Evolutionary conservation across 208 protist species (phyloP), one percentile per base, ranked within the genome.

Genomic region (Leptomonas pyrrhocoris): DNA sequence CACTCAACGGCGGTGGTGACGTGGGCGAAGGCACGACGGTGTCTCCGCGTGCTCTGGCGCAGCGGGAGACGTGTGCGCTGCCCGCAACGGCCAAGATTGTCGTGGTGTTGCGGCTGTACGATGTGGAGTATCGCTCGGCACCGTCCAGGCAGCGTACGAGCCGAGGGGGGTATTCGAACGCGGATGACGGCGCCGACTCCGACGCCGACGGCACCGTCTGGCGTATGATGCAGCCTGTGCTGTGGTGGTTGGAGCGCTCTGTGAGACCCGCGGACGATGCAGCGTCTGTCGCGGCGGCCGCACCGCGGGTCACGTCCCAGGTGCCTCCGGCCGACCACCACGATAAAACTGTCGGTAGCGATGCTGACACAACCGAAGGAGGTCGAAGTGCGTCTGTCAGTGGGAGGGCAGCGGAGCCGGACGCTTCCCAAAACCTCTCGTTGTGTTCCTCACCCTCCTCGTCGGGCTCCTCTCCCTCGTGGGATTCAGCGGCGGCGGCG

Each of bases 101-200:
- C 7, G 62, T 68, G 62, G 36, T 68, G 34, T 28, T 68, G 25
- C 62, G 49, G 15, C 5, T 56, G 18, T 58, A 49, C 62, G 62
- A 56, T 50, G 6, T 13, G 31, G 43, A 49, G 0, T 3, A 31
- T 2, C 19, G 0, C 4, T 2, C 2, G 7, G 31, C 54, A 45
- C 21, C 7, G n/a, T 23, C 23, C 13, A 11, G 7, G n/a, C 23
- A 5, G 15, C 2, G 30, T 6, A 53, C 48, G 7, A 59, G 2
- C 30, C 1, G 25, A 11, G 18, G 13, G 19, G 9, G 38, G 2
- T 27, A 34, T n/a, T 21, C 38, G 15, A 28, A 18, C 12, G 58
- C 7, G 23, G 58, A 19, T n/a, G 56, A 5, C 19, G 56, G 49
- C 28, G 38, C 12, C 11, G 28, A 64, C 30, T n/a, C n/a, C n/a